phyloP scores from a whole-genome alignment of 768 basidiomycete species.

The Boletus edulis region DNA sequence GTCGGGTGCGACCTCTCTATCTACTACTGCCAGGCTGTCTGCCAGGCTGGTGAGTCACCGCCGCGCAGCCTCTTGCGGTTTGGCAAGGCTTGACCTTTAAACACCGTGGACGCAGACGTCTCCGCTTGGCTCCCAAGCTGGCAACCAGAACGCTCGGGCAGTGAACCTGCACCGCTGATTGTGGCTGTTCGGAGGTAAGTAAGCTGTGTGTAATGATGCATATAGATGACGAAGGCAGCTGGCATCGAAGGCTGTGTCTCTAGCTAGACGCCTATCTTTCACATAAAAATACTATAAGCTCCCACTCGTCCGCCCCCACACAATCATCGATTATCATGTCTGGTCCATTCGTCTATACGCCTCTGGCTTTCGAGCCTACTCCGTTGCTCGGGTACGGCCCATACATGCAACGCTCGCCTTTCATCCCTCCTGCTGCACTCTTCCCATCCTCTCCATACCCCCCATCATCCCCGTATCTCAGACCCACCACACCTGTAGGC shows the following conservation, averaged over 20 bases:
- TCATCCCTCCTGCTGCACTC: conserved; percentile 39
- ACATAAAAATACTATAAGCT: too few species aligned
- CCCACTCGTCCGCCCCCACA: not conserved
- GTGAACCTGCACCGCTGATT: not conserved
- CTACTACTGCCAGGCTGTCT: too few species aligned
- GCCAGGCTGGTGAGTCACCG: too few species aligned
- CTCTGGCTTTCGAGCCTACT: conserved; percentile 34
- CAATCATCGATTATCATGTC: conserved; percentile 31
- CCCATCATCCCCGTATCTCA: conserved; percentile 27
- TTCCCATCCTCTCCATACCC: conserved; percentile 37
- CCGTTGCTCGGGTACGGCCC: conserved; percentile 33
- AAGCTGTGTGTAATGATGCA: conserved; percentile 13
- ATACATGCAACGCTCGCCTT: conserved; percentile 40
- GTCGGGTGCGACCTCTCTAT: too few species aligned
- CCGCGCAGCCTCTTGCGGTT: too few species aligned
- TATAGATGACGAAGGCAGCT: not conserved
- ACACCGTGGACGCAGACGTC: not conserved
- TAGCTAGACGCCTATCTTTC: conserved; percentile 1
- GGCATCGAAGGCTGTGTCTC: conserved; percentile 12
- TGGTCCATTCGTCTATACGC: conserved; percentile 43
- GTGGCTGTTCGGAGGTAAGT: conserved; percentile 22
- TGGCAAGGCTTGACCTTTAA: not conserved
- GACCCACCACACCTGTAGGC: conserved; percentile 29
- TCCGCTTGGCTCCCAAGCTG: not conserved
- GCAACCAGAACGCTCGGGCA: not conserved